Evolutionary conservation across 2,329 filamentous ascomycete genomes (phyloP).

Genomic region (Cytospora paraplurivora): DNA sequence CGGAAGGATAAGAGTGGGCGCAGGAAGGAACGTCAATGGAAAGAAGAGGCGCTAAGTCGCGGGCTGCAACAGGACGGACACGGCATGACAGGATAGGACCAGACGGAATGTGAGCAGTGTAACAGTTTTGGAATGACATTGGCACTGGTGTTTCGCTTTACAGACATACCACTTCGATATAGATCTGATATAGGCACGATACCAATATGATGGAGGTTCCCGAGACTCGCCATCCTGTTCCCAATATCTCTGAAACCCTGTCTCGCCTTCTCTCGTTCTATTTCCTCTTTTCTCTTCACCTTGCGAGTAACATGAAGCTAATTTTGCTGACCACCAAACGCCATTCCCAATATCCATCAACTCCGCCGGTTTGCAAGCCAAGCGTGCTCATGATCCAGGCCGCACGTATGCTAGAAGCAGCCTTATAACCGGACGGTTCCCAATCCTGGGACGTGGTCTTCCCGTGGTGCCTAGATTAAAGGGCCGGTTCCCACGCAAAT

Average conservation of each 20-base stretch:
- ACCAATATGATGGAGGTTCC: slow-evolving; percentile 3
- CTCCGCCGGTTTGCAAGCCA: slow-evolving; percentile 8
- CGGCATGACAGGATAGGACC: too few relatives aligned
- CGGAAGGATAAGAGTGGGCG: slow-evolving; percentile 77
- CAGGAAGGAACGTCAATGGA: slow-evolving; percentile 84
- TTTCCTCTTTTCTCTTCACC: not conserved
- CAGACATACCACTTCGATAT: not conserved
- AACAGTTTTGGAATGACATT: not conserved
- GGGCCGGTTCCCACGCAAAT: not conserved
- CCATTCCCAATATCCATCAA: slow-evolving; percentile 5
- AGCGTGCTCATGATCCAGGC: slow-evolving; percentile 1
- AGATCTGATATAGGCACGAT: not conserved
- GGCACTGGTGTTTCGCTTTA: not conserved
- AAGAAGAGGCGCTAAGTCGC: slow-evolving; percentile 57
- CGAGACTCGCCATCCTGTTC: not conserved
- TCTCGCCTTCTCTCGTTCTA: not conserved
- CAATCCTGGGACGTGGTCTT: not conserved
- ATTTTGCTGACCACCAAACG: slow-evolving; percentile 24
- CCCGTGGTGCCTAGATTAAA: slow-evolving; percentile 4
- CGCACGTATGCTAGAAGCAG: not conserved
- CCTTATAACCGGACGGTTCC: not conserved
- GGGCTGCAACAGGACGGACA: not conserved
- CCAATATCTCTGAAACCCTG: not conserved
- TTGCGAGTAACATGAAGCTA: slow-evolving; percentile 16
- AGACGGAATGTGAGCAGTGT: not conserved